Conservation (phyloP, 2,329 filamentous ascomycete species). For the Botrytis medusae region DNA sequence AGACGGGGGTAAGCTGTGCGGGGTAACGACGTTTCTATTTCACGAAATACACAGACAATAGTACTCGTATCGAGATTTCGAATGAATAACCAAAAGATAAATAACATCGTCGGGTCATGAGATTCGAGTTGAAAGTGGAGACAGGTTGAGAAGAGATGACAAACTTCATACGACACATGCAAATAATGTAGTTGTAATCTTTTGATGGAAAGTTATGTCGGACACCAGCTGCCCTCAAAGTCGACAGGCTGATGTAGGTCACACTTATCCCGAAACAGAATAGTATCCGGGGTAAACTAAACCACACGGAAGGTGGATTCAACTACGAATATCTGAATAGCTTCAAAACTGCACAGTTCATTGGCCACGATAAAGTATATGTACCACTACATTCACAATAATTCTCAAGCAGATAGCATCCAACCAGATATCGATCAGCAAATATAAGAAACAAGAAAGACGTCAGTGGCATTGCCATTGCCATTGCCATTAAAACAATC, state of each 20-base stretch:
- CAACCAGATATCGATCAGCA: too few species aligned
- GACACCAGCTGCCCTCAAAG: background rate
- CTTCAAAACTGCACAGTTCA: background rate
- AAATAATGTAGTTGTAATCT: too few species aligned
- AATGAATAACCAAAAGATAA: background rate
- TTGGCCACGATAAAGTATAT: too few species aligned
- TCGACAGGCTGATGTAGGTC: background rate
- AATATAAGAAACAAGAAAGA: background rate
- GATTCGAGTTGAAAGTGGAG: background rate
- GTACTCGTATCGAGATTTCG: accelerated
- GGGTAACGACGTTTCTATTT: background rate
- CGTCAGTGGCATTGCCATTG: too few species aligned
- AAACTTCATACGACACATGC: too few species aligned
- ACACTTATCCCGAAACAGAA: too few species aligned
- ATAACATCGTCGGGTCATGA: accelerated
- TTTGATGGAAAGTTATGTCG: too few species aligned
- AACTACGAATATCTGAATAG: background rate
- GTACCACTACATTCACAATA: too few species aligned
- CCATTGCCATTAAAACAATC: too few species aligned
- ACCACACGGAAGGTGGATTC: background rate
- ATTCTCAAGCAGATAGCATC: too few species aligned
- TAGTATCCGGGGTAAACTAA: too few species aligned
- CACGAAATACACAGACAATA: background rate
- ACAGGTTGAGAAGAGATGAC: background rate
- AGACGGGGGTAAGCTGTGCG: background rate